Evolutionary conservation across 768 basidiomycete species (phyloP).

Genomic region (Arthromyces matolae): DNA sequence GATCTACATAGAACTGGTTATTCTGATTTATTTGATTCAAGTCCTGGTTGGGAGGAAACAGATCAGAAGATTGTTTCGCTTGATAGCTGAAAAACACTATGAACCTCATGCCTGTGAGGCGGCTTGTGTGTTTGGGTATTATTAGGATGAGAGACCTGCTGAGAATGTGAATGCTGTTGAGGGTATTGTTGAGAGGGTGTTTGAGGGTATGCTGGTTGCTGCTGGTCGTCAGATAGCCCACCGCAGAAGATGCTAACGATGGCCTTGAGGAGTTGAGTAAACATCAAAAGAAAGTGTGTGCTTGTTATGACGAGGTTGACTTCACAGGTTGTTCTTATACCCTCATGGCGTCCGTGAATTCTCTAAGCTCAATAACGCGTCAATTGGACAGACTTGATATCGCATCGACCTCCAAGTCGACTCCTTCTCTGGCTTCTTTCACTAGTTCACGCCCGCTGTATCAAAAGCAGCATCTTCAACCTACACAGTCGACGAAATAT

Average conservation of each 20-base stretch:
- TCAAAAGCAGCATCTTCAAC: not conserved
- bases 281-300: conserved; percentile 15
- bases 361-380: not conserved
- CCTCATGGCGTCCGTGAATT: not conserved
- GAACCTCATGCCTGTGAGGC: conserved; percentile 8
- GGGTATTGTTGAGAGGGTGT: conserved; percentile 6
- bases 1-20: conserved; percentile 61
- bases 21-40: conserved; percentile 62
- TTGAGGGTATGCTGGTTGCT: conserved; percentile 7
- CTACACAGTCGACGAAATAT: conserved; percentile 64
- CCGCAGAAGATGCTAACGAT: conserved; percentile 28
- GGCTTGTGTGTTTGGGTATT: conserved; percentile 8
- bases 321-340: not conserved
- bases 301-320: not conserved
- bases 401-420: not conserved
- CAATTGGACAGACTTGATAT: not conserved
- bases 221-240: too few species aligned
- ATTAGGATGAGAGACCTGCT: too few species aligned
- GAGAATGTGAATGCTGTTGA: conserved; percentile 13
- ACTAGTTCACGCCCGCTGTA: not conserved
- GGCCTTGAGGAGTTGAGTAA: conserved; percentile 27
- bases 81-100: not conserved
- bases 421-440: not conserved
- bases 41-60: conserved; percentile 31
- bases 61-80: not conserved